Base-by-base conservation (phyloP, 441 rosid genomes). In the Pelargonium australe region DNA sequence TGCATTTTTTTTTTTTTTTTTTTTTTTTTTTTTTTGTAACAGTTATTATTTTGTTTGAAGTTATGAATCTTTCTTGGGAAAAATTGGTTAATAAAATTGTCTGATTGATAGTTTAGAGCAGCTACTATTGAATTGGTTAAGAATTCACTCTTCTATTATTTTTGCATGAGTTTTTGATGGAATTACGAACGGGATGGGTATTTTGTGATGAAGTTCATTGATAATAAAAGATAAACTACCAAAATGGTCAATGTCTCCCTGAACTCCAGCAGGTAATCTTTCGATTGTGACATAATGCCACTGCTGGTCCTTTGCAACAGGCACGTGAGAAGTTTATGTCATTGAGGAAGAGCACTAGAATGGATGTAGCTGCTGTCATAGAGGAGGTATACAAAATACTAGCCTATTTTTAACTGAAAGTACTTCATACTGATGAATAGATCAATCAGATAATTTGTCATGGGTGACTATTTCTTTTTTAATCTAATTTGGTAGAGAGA, bases 301-400 rank as follows among this genome's bases (percentile, higher is more conserved):
- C 20, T 71, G 20, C 28, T 19, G 45, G 65, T 70, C 70, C 69
- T 69, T 65, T 66, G 65, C 57, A 62, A 75, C 84, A 94, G 97
- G 96, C 98, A 37, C 87, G 94, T 64, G 98, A 94, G 78, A 94
- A 94, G 80, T 89, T 81, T 80, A 80, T 89, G 51, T 91, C 98
- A 20, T 70, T 94, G 81, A 88, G 84, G 76, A 94, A 94, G 82
- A 85, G 93, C 77, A 88, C 97, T 10, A 84, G 84, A 79, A 73
- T 77, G 73, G 97, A 94, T 79, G 80, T 89, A 49, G 93, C 93
- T 75, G 80, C 86, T 47, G 82, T 75, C 65, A 72, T 94, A 62
- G 92, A 94, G 82, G 97, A 94, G 93, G 96, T 91, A 81, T 72
- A 34, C 72, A 25, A 49, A 66, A 37, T 45, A 14, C 58, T 67